These are phyloP conservation scores for Prototheca wickerhamii DNA, from an alignment of 163 green algal species.

Conservation along the genomic window DNA sequence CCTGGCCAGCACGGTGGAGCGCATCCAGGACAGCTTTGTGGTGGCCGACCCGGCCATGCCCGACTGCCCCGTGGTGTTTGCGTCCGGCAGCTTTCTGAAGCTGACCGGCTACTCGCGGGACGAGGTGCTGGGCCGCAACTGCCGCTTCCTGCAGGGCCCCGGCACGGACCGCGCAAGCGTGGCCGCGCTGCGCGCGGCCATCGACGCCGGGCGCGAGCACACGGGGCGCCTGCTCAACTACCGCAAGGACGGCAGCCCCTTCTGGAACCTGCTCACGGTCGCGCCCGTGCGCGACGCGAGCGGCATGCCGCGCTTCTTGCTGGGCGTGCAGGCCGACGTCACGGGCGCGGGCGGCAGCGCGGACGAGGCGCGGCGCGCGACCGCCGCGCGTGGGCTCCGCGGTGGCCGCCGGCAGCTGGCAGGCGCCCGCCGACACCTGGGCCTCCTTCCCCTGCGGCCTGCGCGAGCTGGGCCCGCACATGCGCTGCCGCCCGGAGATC, in stretches of 20 bases:
- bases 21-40: conserved; percentile 86
- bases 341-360: conserved; percentile 21
- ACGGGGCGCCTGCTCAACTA: conserved; percentile 60
- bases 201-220: conserved; percentile 30
- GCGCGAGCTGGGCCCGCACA: conserved; percentile 6
- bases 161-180: conserved; percentile 47
- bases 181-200: conserved; percentile 29
- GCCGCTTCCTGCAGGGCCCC: conserved; percentile 68
- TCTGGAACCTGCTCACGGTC: conserved; percentile 68
- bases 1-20: conserved; percentile 93
- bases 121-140: conserved; percentile 91
- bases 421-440: conserved; percentile 27
- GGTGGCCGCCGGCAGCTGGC: conserved; percentile 13
- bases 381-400: conserved; percentile 12
- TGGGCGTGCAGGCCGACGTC: conserved; percentile 72
- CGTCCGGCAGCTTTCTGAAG: conserved; percentile 87
- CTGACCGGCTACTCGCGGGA: conserved; percentile 83
- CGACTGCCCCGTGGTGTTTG: conserved; percentile 97
- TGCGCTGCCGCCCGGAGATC: conserved; percentile 3
- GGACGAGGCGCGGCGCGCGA: conserved; percentile 2
- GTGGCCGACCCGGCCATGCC: conserved; percentile 90
- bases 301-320: conserved; percentile 43
- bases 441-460: conserved; percentile 12
- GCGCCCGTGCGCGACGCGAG: conserved; percentile 39
- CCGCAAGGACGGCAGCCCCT: conserved; percentile 49